These are phyloP conservation scores for Zymoseptoria pseudotritici DNA, from an alignment of 2,329 filamentous ascomycete species.

Conservation along the genomic window DNA sequence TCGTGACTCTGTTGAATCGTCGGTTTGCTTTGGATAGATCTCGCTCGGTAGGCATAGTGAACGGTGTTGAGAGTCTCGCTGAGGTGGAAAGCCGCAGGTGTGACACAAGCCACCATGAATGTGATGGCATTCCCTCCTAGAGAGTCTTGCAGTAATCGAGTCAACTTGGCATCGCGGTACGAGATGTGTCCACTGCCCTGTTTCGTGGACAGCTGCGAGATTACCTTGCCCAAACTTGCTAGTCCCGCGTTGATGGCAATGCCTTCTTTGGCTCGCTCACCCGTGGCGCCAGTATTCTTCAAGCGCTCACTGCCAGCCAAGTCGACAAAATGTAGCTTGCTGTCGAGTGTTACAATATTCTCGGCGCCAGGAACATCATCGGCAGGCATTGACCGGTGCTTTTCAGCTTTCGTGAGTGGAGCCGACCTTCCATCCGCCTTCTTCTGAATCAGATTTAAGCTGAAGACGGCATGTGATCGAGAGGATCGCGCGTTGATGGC, in stretches of 20 bases:
- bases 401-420: conserved; percentile 58
- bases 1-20: conserved; percentile 85
- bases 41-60: conserved; percentile 87
- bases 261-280: conserved; percentile 87
- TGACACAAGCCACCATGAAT: conserved; percentile 99
- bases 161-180: conserved; percentile 96
- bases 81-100: conserved; percentile 90
- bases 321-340: conserved; percentile 98
- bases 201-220: conserved; percentile 90
- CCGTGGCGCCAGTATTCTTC: conserved; percentile 94
- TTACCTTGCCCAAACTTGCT: conserved; percentile 92
- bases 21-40: conserved; percentile 95
- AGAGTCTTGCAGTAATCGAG: conserved; percentile 89
- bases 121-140: conserved; percentile 95
- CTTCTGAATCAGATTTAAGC: conserved; percentile 83
- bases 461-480: conserved; percentile 95
- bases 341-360: conserved; percentile 76
- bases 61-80: conserved; percentile 97
- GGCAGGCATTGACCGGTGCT: conserved; percentile 77
- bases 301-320: conserved; percentile 90
- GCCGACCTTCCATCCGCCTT: conserved; percentile 50
- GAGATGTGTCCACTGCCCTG: conserved; percentile 85
- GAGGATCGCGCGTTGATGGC: conserved; percentile 97
- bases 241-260: conserved; percentile 97
- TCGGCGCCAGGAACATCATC: conserved; percentile 66